Evolutionary conservation across 495 filamentous ascomycete species (phyloP).

Genomic region (Penicillium coffeae): DNA sequence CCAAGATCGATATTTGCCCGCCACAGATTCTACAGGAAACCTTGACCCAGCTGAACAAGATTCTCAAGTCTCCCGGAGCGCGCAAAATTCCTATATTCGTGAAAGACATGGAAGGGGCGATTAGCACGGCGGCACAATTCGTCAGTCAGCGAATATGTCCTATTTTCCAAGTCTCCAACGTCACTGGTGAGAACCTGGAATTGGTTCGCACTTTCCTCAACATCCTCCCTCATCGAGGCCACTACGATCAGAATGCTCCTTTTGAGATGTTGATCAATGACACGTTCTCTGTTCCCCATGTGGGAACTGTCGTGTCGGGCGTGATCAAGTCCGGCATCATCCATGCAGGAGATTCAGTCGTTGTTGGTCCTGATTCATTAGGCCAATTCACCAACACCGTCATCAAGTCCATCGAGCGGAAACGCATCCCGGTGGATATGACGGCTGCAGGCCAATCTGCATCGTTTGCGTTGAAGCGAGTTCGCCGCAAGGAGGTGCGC

Average conservation of each 20-base stretch:
- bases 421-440: constrained; percentile 84
- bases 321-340: constrained; percentile 83
- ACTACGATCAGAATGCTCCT: constrained; percentile 80
- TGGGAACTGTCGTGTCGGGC: constrained; percentile 92
- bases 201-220: constrained; percentile 88
- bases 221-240: constrained; percentile 90
- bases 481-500: constrained; percentile 87
- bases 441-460: constrained; percentile 91
- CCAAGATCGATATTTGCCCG: constrained; percentile 98
- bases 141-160: constrained; percentile 93
- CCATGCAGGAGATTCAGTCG: constrained; percentile 83
- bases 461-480: constrained; percentile 81
- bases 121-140: constrained; percentile 94
- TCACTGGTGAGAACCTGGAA: constrained; percentile 82
- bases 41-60: constrained; percentile 83
- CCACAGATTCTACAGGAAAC: constrained; percentile 94
- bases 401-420: constrained; percentile 91
- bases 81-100: constrained; percentile 98
- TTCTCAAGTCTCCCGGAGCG: constrained; percentile 89
- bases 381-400: constrained; percentile 88
- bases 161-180: constrained; percentile 97
- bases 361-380: constrained; percentile 87
- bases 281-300: constrained; percentile 97
- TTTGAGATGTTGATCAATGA: constrained; percentile 98
- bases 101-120: constrained; percentile 83